phyloP scores from a whole-genome alignment of 148 eudicot species.

The Chenopodium formosanum region DNA sequence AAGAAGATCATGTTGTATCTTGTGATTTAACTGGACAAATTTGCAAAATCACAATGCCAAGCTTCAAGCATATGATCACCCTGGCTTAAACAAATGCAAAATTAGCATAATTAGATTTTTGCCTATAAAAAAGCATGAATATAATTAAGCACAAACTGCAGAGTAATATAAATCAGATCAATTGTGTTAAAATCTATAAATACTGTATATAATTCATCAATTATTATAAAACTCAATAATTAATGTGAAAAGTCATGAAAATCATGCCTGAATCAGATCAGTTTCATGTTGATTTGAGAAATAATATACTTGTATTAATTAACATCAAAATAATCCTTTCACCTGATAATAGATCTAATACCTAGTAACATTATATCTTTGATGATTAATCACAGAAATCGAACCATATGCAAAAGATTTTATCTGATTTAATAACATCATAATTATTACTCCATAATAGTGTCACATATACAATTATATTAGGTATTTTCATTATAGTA shows the following conservation, averaged over 20 bases:
- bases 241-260: not conserved
- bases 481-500: not conserved
- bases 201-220: no score
- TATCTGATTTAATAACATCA: not conserved
- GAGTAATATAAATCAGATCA: not conserved
- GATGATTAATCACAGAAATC: not conserved
- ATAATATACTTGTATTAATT: not conserved
- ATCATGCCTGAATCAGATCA: not conserved
- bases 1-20: no score
- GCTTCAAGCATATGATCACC: no score
- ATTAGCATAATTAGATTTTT: no score
- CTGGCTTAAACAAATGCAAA: no score
- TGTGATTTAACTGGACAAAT: no score
- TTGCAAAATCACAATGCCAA: no score
- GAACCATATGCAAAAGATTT: constrained; percentile 5
- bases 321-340: not conserved
- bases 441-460: not conserved
- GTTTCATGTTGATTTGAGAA: not conserved
- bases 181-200: not conserved
- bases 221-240: no score
- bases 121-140: no score
- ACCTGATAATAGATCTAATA: not conserved
- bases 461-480: no score
- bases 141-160: not conserved
- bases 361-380: not conserved